Evolutionary conservation across 306 rosid genomes (phyloP), one percentile per base, ranked within the genome.

Genomic region (Dicorynia guianensis): DNA sequence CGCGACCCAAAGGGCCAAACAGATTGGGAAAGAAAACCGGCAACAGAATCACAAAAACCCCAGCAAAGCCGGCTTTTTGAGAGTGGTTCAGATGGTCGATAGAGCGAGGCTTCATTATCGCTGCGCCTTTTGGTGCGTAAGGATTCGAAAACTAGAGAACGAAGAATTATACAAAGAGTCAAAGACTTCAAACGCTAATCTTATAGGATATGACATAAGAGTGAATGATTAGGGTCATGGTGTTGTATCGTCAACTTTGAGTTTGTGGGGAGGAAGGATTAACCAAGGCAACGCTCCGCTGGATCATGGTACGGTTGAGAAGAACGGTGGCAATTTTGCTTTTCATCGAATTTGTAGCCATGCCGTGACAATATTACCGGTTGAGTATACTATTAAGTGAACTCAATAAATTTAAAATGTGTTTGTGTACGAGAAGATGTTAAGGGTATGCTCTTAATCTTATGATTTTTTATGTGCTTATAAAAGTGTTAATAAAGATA

Each of bases 1-100:
- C 91, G 65, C 86, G 91, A 76, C 90, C 80, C 14, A 95, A 76
- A 47, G 97, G 97, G 38, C 83, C 82, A 83, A 93, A 88, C 69
- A 93, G 82, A 69, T 75, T 72, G 42, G 97, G 91, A 63, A 84
- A 80, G 72, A 86, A 81, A 84, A 79, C 55, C 1, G 96, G 93
- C 34, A 92, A 85, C 5, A 92, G 89, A 68, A 86, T 84, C 44
- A 92, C 81, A 75, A 88, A 73, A 75, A 75, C 82, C n/a, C 78
- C 93, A 66, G 81, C 87, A 39, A 95, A 57, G 54, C 92, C 93
- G 8, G 76, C 64, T 69, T 74, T 81, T 57, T 84, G 88, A 78
- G 88, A 70, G 81, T 69, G 85, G 70, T 57, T 74, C 33, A 81
- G 78, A 19, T 81, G 76, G 63, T 48, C 19, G 42, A 73, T 44